Base-by-base conservation (phyloP, 768 basidiomycete genomes). In the Collybiopsis luxurians region DNA sequence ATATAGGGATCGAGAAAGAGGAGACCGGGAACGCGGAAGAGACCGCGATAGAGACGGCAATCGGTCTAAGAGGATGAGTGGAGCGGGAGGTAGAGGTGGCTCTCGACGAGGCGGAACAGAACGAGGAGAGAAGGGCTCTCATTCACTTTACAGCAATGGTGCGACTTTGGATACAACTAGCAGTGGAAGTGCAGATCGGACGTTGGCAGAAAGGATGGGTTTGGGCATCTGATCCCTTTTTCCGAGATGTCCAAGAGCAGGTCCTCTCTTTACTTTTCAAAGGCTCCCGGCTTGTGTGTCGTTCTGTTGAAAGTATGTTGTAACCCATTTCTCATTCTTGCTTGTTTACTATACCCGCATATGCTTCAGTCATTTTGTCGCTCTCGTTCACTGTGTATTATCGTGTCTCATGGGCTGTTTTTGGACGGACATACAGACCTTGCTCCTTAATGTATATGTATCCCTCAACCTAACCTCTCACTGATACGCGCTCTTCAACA, bases 191-290 rank as follows among this genome's bases (percentile, higher is more conserved):
- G 75, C 75, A 44, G 86, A 89, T 77, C 89, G 90, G 82, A 89
- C 90, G 77, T 84, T 92, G 77, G 87, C 86, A 70, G 89, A 92
- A 72, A 76, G 90, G 66, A 81, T 92, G 86, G 90, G 90, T 70
- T 78, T 90, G 42, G 89, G 72, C 80, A 63, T 45, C 44, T 52
- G 58, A 53, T 55, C 28, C 55, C 28, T 51, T 58, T 48, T 45
- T 59, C 60, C 52, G 61, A 59, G 61, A 52, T 75, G 60, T 53
- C 38, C 4, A 36, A 49, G 21, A 31, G 48, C 36, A 2, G 19
- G 36, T 24, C 39, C 59, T 52, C 56, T 57, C 57, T 27, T 24
- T 56, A 59, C 40, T 27, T 24, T 49, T 57, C 55, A 17, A 54
- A 17, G 27, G 21, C 23, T 9, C 27, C 7, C 4, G 19, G 10